Conservation (phyloP, 1,284 basidiomycete genomes). For the Ceratobasidium sp. region DNA sequence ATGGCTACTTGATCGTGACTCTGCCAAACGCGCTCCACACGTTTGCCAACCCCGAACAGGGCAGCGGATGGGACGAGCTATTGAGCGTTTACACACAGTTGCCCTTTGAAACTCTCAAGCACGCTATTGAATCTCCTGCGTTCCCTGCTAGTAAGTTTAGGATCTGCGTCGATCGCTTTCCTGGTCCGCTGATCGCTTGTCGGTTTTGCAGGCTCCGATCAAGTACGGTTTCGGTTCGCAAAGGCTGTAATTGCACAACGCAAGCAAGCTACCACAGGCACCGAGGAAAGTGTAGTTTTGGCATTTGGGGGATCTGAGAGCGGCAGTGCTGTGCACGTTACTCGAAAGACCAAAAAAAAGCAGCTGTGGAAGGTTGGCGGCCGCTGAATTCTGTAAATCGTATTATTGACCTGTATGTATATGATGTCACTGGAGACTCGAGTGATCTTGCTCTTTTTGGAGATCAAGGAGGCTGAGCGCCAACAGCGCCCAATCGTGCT, state of each 20-base stretch:
- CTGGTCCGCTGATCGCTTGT: conserved; percentile 7
- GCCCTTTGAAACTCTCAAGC: conserved; percentile 83
- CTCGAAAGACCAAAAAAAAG: conserved; percentile 81
- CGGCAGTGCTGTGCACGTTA: conserved; percentile 81
- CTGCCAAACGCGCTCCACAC: conserved; percentile 67
- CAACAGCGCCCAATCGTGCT: neutral
- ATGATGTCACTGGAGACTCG: conserved; percentile 12
- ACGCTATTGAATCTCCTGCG: conserved; percentile 73
- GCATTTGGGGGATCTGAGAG: conserved; percentile 77
- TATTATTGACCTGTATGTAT: conserved; percentile 28
- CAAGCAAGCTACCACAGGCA: conserved; percentile 55
- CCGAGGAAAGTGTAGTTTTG: conserved; percentile 78
- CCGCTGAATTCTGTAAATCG: conserved; percentile 51
- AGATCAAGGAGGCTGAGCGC: neutral
- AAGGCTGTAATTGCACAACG: conserved; percentile 84
- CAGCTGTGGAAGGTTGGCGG: conserved; percentile 78
- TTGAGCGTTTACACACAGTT: conserved; percentile 75
- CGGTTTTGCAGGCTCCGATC: conserved; percentile 68
- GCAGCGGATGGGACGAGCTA: conserved; percentile 61
- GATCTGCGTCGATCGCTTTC: conserved; percentile 29
- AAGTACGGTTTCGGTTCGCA: conserved; percentile 86
- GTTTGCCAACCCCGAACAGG: conserved; percentile 44
- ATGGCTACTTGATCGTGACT: conserved; percentile 75
- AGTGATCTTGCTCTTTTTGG: neutral
- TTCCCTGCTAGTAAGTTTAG: conserved; percentile 57